Conservation (phyloP, 352 stramenopile genomes). For the Phytophthora citricola region DNA sequence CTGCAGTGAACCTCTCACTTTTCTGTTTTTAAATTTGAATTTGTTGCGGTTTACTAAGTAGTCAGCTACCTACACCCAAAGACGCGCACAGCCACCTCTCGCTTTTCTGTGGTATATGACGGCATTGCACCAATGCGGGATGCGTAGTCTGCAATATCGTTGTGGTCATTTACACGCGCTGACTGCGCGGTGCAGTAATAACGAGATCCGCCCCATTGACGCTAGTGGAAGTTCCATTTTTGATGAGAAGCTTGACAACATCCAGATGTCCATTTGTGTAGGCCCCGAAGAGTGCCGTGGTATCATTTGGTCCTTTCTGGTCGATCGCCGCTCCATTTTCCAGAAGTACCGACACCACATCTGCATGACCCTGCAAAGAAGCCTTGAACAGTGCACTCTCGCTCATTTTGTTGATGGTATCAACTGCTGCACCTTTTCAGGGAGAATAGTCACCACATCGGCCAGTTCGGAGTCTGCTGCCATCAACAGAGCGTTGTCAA, state of each 20-base stretch:
- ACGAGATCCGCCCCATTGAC: conserved; percentile 3
- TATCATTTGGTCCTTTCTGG: background rate
- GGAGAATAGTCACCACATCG: background rate
- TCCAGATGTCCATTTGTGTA: conserved; percentile 11
- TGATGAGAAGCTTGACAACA: background rate
- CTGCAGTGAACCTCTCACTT: too few relatives aligned
- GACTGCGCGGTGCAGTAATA: background rate
- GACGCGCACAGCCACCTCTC: too few relatives aligned
- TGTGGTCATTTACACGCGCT: background rate
- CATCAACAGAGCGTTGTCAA: conserved; percentile 2
- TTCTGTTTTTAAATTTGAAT: too few relatives aligned
- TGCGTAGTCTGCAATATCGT: conserved; percentile 6
- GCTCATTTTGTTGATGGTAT: background rate
- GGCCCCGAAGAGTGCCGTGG: conserved; percentile 10
- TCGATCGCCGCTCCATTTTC: background rate
- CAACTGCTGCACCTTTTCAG: background rate
- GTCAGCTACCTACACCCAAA: too few relatives aligned
- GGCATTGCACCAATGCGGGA: background rate
- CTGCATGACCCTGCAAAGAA: background rate
- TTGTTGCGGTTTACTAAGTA: too few relatives aligned
- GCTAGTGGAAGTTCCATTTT: background rate
- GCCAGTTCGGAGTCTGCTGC: conserved; percentile 5
- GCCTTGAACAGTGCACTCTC: background rate
- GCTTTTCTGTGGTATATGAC: background rate
- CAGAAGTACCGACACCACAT: background rate